Evolutionary conservation across 805 yeast species (phyloP).

Genomic region (Pichia paraexigua): DNA sequence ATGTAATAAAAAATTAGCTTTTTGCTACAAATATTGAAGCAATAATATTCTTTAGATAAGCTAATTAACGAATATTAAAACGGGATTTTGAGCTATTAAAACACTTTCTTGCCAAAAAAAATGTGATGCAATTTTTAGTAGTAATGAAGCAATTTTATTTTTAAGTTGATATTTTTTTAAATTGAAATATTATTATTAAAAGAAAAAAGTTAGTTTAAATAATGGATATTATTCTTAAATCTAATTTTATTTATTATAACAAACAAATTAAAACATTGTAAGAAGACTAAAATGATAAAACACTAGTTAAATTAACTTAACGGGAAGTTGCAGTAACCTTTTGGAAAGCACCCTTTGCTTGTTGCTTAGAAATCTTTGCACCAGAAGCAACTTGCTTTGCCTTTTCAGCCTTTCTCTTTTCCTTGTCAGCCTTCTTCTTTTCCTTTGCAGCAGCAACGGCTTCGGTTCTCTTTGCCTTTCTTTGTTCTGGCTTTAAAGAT

Average conservation of each 20-base stretch:
- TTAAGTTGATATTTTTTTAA: not conserved
- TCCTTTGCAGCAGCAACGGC: conserved; percentile 78
- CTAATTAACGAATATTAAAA: not conserved
- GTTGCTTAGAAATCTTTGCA: conserved; percentile 88
- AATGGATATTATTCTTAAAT: not conserved
- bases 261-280: not conserved
- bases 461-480: conserved; percentile 95
- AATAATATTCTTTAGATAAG: no score
- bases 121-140: not conserved
- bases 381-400: conserved; percentile 74
- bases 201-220: not conserved
- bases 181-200: not conserved
- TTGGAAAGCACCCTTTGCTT: conserved; percentile 96
- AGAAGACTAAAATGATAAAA: not conserved
- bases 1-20: not conserved
- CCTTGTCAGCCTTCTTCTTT: conserved; percentile 86
- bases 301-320: conserved; percentile 37
- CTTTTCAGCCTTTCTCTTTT: conserved; percentile 90
- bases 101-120: not conserved
- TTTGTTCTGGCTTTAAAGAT: conserved; percentile 89
- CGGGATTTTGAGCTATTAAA: not conserved
- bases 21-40: not conserved
- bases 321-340: conserved; percentile 96
- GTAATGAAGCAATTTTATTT: not conserved
- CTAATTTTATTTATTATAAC: not conserved